A percentile compares a stretch with the other conserved stretches of the same genome.
Conservation (phyloP, 1,139 yeast species). For the Yamadazyma diddensiae region DNA sequence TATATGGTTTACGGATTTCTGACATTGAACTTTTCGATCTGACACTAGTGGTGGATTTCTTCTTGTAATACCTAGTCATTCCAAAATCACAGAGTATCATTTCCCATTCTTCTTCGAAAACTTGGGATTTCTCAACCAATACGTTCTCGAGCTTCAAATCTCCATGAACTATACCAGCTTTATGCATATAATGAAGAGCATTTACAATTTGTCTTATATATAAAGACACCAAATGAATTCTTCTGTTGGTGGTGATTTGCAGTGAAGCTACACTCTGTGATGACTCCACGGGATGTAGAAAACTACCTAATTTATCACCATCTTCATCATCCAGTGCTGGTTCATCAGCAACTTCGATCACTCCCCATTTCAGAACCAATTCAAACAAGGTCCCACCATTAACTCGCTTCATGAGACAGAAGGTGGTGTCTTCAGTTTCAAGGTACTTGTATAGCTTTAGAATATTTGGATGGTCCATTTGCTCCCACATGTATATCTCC, state of each 20-base stretch:
- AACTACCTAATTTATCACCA: background rate
- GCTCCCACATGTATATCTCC: constrained; percentile 76
- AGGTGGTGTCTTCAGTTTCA: constrained; percentile 62
- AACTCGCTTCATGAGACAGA: constrained; percentile 70
- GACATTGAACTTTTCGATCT: constrained; percentile 48
- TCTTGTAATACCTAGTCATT: constrained; percentile 50
- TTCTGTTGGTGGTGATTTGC: constrained; percentile 3
- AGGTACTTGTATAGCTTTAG: constrained; percentile 59
- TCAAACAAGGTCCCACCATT: constrained; percentile 84
- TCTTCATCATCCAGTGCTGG: constrained; percentile 2
- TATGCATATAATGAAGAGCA: constrained; percentile 72
- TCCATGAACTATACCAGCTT: constrained; percentile 74
- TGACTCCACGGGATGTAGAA: constrained; percentile 2
- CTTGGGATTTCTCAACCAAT: constrained; percentile 44
- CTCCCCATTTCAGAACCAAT: constrained; percentile 67
- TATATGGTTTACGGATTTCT: constrained; percentile 33
- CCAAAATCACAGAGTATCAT: constrained; percentile 84
- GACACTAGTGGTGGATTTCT: constrained; percentile 18
- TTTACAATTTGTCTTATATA: constrained; percentile 53
- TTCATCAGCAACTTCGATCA: constrained; percentile 12
- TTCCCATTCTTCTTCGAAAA: constrained; percentile 21
- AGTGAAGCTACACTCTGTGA: constrained; percentile 1
- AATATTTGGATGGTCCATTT: constrained; percentile 61
- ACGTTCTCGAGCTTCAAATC: constrained; percentile 89
- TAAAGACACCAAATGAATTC: constrained; percentile 27